These are phyloP conservation scores for Amborella trichopoda DNA, from an alignment of 164 flowering plant species.

Conservation along the genomic window DNA sequence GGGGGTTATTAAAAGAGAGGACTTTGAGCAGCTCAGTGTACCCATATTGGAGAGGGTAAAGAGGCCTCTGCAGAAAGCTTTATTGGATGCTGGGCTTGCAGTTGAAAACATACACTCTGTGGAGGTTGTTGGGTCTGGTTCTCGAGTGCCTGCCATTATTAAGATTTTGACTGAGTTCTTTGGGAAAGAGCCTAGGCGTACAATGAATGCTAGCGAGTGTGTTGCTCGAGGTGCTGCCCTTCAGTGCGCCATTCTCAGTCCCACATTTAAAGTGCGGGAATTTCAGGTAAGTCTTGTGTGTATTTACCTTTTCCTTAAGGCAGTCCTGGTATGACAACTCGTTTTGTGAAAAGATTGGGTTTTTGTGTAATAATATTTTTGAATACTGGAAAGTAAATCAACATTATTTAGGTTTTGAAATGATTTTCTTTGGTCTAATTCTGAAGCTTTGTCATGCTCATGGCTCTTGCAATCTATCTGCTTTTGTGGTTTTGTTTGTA, in stretches of 20 bases:
- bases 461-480: no score
- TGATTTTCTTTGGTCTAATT: no score
- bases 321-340: no score
- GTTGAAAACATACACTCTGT: slow-evolving; percentile 58
- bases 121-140: slow-evolving; percentile 86
- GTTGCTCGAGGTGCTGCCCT: slow-evolving; percentile 81
- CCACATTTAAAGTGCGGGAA: slow-evolving; percentile 85
- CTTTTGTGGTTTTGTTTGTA: no score
- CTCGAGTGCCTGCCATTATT: slow-evolving; percentile 82
- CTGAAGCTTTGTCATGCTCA: no score
- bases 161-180: slow-evolving; percentile 74
- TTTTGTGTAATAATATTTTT: no score
- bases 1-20: slow-evolving; percentile 76
- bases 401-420: no score
- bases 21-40: slow-evolving; percentile 61
- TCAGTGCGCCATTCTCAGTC: slow-evolving; percentile 84
- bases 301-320: no score
- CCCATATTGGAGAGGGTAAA: slow-evolving; percentile 85
- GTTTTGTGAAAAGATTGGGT: no score
- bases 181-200: slow-evolving; percentile 83
- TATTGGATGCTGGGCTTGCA: slow-evolving; percentile 60
- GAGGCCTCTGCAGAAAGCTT: slow-evolving; percentile 67
- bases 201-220: slow-evolving; percentile 97
- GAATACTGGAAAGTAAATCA: no score
- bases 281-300: slow-evolving; percentile 85